Conservation (phyloP, 495 filamentous ascomycete species). For the Evansstolkia leycettana region DNA sequence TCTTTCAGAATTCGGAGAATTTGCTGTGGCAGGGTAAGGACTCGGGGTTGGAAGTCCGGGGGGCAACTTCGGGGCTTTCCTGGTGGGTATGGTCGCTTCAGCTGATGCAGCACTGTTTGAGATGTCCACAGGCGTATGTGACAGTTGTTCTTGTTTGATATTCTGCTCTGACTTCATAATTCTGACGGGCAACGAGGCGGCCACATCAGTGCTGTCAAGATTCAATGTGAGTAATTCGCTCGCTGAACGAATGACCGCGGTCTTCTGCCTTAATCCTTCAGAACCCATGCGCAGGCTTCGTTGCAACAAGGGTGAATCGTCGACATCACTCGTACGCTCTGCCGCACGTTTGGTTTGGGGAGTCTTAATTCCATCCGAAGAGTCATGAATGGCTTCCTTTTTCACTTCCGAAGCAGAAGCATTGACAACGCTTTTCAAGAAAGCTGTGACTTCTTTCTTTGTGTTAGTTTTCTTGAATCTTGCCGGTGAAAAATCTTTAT, state of each 20-base stretch:
- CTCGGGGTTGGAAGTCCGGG: constrained; percentile 8
- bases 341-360: too few relatives aligned
- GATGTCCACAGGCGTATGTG: background rate
- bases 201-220: too few relatives aligned
- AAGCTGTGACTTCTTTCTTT: background rate
- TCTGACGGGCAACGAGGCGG: too few relatives aligned
- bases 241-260: too few relatives aligned
- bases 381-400: background rate
- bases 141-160: background rate
- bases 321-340: too few relatives aligned
- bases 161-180: background rate
- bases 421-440: background rate
- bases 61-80: constrained; percentile 2
- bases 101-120: background rate
- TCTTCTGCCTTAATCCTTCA: background rate
- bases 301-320: too few relatives aligned
- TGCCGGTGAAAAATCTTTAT: too few relatives aligned
- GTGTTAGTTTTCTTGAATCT: background rate
- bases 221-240: too few relatives aligned
- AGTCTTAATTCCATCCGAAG: background rate
- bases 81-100: too few relatives aligned
- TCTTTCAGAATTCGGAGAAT: constrained; percentile 1
- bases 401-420: background rate
- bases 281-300: too few relatives aligned
- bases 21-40: background rate